phyloP scores from a whole-genome alignment of 2,329 filamentous ascomycete genomes.

The Lecanicillium sp. region DNA sequence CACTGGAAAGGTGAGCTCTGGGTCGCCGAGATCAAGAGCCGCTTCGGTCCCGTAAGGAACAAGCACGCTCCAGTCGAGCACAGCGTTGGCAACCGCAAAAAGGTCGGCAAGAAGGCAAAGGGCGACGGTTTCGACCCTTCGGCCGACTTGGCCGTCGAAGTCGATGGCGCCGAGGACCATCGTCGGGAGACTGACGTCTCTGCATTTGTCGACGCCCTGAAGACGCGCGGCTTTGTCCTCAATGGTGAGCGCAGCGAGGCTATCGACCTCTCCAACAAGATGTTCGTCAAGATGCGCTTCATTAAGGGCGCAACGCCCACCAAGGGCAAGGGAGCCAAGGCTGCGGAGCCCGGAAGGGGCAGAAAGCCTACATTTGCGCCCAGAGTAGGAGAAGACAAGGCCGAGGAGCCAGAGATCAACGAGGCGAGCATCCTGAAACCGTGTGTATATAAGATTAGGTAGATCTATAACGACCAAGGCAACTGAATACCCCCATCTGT shows the following conservation, averaged over 20 bases:
- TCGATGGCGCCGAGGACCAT: conserved; percentile 58
- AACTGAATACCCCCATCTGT: neutral
- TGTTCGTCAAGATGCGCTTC: conserved; percentile 98
- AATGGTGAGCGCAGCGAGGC: conserved; percentile 53
- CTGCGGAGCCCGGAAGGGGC: conserved; percentile 48
- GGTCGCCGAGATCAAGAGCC: conserved; percentile 93
- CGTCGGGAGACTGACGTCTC: conserved; percentile 76
- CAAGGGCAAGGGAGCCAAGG: conserved; percentile 64
- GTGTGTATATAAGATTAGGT: conserved; percentile 90
- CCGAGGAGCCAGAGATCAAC: conserved; percentile 51
- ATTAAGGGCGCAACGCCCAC: conserved; percentile 70
- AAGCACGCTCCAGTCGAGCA: conserved; percentile 48
- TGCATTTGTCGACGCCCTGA: conserved; percentile 77
- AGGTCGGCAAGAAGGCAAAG: conserved; percentile 42
- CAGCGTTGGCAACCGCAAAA: conserved; percentile 63
- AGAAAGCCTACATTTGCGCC: conserved; percentile 45
- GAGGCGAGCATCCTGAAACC: conserved; percentile 72
- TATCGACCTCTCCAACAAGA: conserved; percentile 83
- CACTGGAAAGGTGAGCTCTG: conserved; percentile 94
- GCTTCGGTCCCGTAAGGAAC: conserved; percentile 50
- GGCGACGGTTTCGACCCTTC: conserved; percentile 41
- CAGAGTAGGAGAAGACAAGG: conserved; percentile 42
- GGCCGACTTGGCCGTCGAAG: conserved; percentile 58
- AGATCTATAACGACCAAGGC: conserved; percentile 1
- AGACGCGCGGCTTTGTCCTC: conserved; percentile 76